phyloP scores from a whole-genome alignment of 2,329 filamentous ascomycete genomes.

The Onygena corvina region DNA sequence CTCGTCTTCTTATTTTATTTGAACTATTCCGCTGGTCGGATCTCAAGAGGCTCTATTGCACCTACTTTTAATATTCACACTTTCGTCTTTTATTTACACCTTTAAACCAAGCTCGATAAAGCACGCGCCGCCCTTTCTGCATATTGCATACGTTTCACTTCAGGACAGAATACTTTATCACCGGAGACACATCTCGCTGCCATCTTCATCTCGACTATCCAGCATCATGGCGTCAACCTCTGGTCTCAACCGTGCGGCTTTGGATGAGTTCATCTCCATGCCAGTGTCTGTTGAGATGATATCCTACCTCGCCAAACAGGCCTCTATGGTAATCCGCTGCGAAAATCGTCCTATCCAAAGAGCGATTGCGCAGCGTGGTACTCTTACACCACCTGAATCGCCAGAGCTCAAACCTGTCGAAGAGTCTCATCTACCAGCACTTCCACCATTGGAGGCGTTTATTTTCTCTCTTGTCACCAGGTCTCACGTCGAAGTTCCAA shows the following conservation, averaged over 20 bases:
- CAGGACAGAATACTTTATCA: not conserved
- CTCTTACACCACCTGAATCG: slow-evolving; percentile 48
- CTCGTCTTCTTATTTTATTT: not conserved
- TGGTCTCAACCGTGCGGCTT: slow-evolving; percentile 31
- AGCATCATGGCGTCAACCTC: slow-evolving; percentile 11
- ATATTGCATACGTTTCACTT: not conserved
- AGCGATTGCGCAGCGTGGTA: not conserved
- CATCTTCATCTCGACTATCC: not conserved
- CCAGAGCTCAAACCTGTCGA: slow-evolving; percentile 40
- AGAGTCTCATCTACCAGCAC: slow-evolving; percentile 33
- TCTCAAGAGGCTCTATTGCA: not conserved
- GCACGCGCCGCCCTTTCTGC: not conserved
- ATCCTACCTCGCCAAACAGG: slow-evolving; percentile 36
- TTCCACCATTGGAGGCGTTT: slow-evolving; percentile 80
- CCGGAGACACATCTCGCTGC: not conserved
- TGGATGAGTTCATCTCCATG: slow-evolving; percentile 37
- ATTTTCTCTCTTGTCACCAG: slow-evolving; percentile 82
- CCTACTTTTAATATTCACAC: too few species aligned
- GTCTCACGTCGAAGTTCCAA: slow-evolving; percentile 94
- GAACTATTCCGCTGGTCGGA: slow-evolving; percentile 9
- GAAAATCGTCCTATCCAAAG: slow-evolving; percentile 38
- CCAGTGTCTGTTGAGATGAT: slow-evolving; percentile 41
- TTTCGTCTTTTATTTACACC: slow-evolving; percentile 3
- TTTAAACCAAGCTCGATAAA: slow-evolving; percentile 1
- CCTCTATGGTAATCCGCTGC: slow-evolving; percentile 39